phyloP scores from a whole-genome alignment of 2,329 filamentous ascomycete species.

The Colletotrichum paranaense region DNA sequence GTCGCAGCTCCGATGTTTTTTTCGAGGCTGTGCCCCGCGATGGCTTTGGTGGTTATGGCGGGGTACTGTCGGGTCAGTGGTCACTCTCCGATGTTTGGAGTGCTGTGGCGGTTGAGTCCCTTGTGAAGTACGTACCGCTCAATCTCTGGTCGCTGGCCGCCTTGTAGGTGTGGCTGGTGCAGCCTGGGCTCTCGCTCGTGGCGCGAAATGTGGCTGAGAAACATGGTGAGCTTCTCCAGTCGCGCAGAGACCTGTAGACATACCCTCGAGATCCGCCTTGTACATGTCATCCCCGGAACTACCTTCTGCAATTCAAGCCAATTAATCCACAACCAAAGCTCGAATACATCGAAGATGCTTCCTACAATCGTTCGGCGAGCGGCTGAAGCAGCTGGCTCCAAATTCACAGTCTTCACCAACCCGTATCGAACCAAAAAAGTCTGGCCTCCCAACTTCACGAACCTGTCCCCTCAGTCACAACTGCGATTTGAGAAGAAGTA shows the following conservation, averaged over 20 bases:
- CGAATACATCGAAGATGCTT: conserved; percentile 43
- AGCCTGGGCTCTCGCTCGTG: not conserved
- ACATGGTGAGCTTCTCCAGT: conserved; percentile 8
- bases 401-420: conserved; percentile 59
- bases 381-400: conserved; percentile 29
- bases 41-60: conserved; percentile 31
- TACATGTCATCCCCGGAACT: too few relatives aligned
- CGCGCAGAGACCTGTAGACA: not conserved
- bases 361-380: conserved; percentile 46
- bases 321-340: not conserved
- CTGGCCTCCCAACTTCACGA: conserved; percentile 82
- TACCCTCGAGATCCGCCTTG: not conserved
- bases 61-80: conserved; percentile 32
- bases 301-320: not conserved
- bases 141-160: not conserved
- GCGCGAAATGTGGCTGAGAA: not conserved
- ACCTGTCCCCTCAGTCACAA: conserved; percentile 77
- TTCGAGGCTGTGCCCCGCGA: conserved; percentile 37
- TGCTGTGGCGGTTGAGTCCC: not conserved
- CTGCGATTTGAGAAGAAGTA: conserved; percentile 84
- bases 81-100: conserved; percentile 15
- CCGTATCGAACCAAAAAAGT: conserved; percentile 75
- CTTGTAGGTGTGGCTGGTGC: not conserved
- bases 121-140: conserved; percentile 5
- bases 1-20: conserved; percentile 35